phyloP scores from a whole-genome alignment of 306 rosid genomes.

The Fragaria iinumae region DNA sequence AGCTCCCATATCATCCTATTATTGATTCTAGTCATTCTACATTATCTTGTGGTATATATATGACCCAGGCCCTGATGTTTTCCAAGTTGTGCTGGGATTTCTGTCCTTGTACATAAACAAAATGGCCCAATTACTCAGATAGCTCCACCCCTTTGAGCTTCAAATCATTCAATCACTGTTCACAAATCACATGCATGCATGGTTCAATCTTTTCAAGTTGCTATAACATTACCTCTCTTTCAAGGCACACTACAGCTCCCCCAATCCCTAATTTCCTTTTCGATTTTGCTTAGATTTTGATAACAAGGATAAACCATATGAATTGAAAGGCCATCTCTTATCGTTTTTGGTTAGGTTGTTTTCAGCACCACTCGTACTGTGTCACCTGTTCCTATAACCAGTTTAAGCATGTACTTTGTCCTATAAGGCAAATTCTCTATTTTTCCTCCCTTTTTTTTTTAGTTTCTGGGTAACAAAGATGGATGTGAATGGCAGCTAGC shows the following conservation, averaged over 20 bases:
- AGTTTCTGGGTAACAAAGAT: conserved; percentile 1
- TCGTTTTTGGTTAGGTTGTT: conserved; percentile 23
- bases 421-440: conserved; percentile 29
- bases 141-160: background rate
- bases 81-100: background rate
- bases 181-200: conserved; percentile 13
- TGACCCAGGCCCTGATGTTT: conserved; percentile 13
- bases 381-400: conserved; percentile 19
- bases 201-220: conserved; percentile 1
- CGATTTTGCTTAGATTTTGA: background rate
- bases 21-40: background rate
- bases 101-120: conserved; percentile 5
- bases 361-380: conserved; percentile 22
- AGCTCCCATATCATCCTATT: background rate
- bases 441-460: background rate
- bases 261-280: background rate
- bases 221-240: background rate
- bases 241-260: conserved; percentile 20
- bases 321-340: conserved; percentile 17
- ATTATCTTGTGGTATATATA: conserved; percentile 2
- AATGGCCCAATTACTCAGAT: conserved; percentile 9
- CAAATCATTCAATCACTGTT: conserved; percentile 5
- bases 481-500: conserved; percentile 11
- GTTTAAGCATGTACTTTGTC: conserved; percentile 29
- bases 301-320: conserved; percentile 3